Evolutionary conservation across 2,329 filamentous ascomycete species (phyloP).

Genomic region (Sclerotinia minor): DNA sequence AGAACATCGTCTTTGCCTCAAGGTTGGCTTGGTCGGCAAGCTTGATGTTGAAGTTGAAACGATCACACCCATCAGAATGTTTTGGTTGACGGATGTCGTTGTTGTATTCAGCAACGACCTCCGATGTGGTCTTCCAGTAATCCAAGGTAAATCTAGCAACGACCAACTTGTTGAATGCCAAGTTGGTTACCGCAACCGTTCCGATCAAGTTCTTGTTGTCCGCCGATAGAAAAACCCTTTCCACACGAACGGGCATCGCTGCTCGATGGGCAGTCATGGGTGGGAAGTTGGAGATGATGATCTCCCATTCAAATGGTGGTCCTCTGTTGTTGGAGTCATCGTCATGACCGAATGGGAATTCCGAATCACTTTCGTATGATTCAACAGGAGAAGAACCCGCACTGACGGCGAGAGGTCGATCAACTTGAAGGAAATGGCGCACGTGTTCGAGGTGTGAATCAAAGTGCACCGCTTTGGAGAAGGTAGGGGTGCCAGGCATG

Average conservation of each 20-base stretch:
- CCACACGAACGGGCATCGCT: conserved; percentile 71
- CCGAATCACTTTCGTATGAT: conserved; percentile 78
- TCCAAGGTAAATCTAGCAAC: conserved; percentile 94
- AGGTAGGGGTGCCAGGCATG: conserved; percentile 96
- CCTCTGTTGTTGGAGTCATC: conserved; percentile 43
- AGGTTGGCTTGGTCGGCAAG: conserved; percentile 87
- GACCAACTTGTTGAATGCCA: conserved; percentile 85
- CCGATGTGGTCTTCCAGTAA: conserved; percentile 98
- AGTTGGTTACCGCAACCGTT: conserved; percentile 79
- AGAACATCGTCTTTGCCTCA: conserved; percentile 86
- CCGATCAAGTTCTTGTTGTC: conserved; percentile 88
- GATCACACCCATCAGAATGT: conserved; percentile 69
- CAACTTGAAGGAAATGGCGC: conserved; percentile 90
- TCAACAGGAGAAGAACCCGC: conserved; percentile 90
- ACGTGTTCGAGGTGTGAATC: conserved; percentile 96
- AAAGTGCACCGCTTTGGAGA: conserved; percentile 97
- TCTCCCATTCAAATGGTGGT: conserved; percentile 78
- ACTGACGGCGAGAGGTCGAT: conserved; percentile 93
- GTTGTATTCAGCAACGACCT: conserved; percentile 85
- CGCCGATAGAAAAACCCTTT: conserved; percentile 80
- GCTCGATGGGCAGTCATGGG: conserved; percentile 62
- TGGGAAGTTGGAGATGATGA: conserved; percentile 82
- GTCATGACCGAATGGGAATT: conserved; percentile 75
- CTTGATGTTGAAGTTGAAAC: conserved; percentile 93
- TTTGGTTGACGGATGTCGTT: conserved; percentile 72